Conservation (phyloP, 306 rosid genomes). For the Sechiopsis laciniata region DNA sequence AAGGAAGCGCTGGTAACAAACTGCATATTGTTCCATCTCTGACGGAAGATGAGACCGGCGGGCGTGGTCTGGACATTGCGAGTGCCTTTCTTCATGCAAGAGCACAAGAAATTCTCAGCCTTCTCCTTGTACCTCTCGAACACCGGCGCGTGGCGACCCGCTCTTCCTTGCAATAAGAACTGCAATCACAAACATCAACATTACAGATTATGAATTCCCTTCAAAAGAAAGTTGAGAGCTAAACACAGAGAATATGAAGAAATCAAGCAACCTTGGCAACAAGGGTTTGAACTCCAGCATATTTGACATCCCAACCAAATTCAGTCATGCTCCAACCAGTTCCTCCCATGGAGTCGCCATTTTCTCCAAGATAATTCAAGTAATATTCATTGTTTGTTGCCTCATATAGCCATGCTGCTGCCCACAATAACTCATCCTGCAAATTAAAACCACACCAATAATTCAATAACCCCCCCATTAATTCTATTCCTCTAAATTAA, state of each 20-base stretch:
- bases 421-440: conserved; percentile 96
- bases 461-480: no score
- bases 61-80: conserved; percentile 83
- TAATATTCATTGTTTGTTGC: conserved; percentile 73
- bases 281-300: conserved; percentile 85
- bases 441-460: background rate
- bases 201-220: no score
- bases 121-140: conserved; percentile 61
- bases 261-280: conserved; percentile 58
- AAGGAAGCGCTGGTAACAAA: conserved; percentile 89
- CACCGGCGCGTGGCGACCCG: conserved; percentile 51
- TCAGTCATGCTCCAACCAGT: conserved; percentile 96
- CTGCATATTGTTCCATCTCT: conserved; percentile 98
- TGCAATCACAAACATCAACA: conserved; percentile 19
- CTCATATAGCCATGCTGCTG: conserved; percentile 94
- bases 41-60: conserved; percentile 86
- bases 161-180: conserved; percentile 88
- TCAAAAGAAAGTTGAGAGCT: no score
- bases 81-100: conserved; percentile 63
- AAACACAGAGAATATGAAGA: background rate
- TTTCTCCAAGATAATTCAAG: conserved; percentile 78
- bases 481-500: no score
- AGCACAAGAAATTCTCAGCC: conserved; percentile 87
- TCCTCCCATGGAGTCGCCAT: conserved; percentile 91
- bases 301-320: conserved; percentile 95